Percentiles rank a stretch among this genome's conserved stretches.
phyloP scores from a whole-genome alignment of 768 basidiomycete species.

The Collybiopsis luxurians region DNA sequence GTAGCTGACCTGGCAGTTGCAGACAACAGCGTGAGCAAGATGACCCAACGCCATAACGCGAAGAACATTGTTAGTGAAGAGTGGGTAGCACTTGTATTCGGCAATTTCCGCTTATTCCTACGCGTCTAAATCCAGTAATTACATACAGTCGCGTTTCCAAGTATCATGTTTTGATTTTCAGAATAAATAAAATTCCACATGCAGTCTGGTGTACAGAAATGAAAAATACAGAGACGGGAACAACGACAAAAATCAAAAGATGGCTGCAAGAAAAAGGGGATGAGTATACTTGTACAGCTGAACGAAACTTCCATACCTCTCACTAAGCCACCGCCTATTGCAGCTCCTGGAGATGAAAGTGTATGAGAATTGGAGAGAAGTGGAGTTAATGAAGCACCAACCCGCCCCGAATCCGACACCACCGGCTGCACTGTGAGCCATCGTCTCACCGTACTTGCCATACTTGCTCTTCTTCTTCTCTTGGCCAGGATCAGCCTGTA shows the following conservation, averaged over 20 bases:
- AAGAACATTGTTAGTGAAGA: background rate
- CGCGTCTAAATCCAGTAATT: too few relatives aligned
- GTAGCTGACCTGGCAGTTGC: background rate
- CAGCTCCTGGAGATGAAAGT: background rate
- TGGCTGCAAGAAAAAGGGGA: background rate
- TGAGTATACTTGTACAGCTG: background rate
- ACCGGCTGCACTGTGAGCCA: constrained; percentile 39
- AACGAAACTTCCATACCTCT: background rate
- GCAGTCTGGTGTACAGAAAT: too few relatives aligned
- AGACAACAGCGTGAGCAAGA: background rate
- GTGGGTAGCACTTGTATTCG: background rate
- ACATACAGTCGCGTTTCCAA: too few relatives aligned
- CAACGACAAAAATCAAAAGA: background rate
- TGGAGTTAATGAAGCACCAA: background rate
- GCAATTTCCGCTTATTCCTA: too few relatives aligned
- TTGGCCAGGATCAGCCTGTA: constrained; percentile 21
- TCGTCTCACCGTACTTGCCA: constrained; percentile 40
- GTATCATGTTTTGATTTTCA: too few relatives aligned
- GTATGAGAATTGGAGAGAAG: background rate
- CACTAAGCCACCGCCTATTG: constrained; percentile 7
- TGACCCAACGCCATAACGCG: background rate
- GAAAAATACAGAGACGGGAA: too few relatives aligned
- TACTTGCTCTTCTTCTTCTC: constrained; percentile 42
- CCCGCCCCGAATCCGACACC: constrained; percentile 37
- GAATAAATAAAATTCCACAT: too few relatives aligned